These are phyloP conservation scores for Orbilia oligospora DNA, from an alignment of 2,329 filamentous ascomycete genomes.

Conservation along the genomic window DNA sequence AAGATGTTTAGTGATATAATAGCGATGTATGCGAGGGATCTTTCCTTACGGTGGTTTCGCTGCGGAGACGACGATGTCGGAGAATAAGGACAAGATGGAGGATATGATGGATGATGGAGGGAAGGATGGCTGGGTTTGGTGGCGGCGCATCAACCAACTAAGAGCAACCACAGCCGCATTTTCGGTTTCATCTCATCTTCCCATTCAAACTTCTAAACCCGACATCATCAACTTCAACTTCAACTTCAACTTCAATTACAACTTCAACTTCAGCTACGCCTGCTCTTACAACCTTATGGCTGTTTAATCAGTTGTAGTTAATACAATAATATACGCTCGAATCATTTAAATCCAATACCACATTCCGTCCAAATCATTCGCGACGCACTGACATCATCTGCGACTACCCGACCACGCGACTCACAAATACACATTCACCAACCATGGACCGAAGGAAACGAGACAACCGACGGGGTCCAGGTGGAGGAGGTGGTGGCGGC, in stretches of 20 bases:
- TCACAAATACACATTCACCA: not conserved
- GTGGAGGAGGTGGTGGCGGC: slow-evolving; percentile 5
- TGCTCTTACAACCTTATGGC: not conserved
- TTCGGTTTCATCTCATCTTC: slow-evolving; percentile 24
- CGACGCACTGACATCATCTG: not conserved
- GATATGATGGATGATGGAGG: not conserved
- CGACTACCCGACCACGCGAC: slow-evolving; percentile 15
- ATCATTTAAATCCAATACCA: too few species aligned
- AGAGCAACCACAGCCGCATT: slow-evolving; percentile 41
- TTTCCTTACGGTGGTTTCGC: slow-evolving; percentile 7
- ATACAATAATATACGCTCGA: not conserved
- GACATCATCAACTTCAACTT: not conserved
- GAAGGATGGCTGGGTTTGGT: slow-evolving; percentile 41
- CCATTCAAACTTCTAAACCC: slow-evolving; percentile 5
- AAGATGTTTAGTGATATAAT: not conserved
- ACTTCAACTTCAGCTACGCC: not conserved
- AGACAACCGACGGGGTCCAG: slow-evolving; percentile 31
- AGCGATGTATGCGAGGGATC: not conserved
- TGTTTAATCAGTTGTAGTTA: not conserved
- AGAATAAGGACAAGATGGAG: slow-evolving; percentile 9
- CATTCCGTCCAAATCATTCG: not conserved
- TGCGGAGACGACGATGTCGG: slow-evolving; percentile 21
- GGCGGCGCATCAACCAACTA: slow-evolving; percentile 21
- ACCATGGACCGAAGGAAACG: slow-evolving; percentile 54
- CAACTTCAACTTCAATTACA: not conserved